Conservation (phyloP, 2,329 filamentous ascomycete genomes). For the Clarireedia paspali region DNA sequence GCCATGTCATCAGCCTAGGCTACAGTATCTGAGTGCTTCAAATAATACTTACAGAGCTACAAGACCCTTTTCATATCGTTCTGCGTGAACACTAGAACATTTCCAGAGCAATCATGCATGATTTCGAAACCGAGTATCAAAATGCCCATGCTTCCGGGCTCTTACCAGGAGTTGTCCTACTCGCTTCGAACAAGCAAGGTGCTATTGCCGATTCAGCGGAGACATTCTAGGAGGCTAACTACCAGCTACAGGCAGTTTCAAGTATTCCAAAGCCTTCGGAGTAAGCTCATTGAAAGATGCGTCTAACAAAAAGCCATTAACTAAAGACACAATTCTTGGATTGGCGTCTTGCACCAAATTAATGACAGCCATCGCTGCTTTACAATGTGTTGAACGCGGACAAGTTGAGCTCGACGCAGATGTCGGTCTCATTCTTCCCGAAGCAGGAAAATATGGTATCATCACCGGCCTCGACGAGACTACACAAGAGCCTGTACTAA, state of each 20-base stretch:
- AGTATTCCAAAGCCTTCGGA: conserved; percentile 31
- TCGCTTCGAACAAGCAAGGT: not conserved
- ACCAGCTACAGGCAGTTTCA: conserved; percentile 28
- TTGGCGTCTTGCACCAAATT: conserved; percentile 52
- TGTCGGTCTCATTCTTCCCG: conserved; percentile 19
- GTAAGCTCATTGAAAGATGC: conserved; percentile 40
- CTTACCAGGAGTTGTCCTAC: not conserved
- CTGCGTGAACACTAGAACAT: too few relatives aligned
- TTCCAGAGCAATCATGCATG: not conserved
- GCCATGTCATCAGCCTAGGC: too few relatives aligned
- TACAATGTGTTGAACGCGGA: conserved; percentile 50
- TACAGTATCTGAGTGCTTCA: too few relatives aligned
- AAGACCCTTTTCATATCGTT: too few relatives aligned
- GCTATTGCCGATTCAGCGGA: too few relatives aligned
- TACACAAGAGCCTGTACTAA: conserved; percentile 13
- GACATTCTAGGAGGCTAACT: not conserved
- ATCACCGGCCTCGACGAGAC: conserved; percentile 19
- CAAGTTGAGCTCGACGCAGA: conserved; percentile 40
- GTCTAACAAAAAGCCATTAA: conserved; percentile 47
- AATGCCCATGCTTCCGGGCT: not conserved
- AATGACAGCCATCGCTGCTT: conserved; percentile 40
- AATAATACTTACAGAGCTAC: too few relatives aligned
- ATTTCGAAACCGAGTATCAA: not conserved
- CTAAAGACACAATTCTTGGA: conserved; percentile 52
- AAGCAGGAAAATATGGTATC: conserved; percentile 22